These are phyloP conservation scores for Xylaria polymorpha DNA, from an alignment of 2,329 filamentous ascomycete genomes.

Conservation along the genomic window DNA sequence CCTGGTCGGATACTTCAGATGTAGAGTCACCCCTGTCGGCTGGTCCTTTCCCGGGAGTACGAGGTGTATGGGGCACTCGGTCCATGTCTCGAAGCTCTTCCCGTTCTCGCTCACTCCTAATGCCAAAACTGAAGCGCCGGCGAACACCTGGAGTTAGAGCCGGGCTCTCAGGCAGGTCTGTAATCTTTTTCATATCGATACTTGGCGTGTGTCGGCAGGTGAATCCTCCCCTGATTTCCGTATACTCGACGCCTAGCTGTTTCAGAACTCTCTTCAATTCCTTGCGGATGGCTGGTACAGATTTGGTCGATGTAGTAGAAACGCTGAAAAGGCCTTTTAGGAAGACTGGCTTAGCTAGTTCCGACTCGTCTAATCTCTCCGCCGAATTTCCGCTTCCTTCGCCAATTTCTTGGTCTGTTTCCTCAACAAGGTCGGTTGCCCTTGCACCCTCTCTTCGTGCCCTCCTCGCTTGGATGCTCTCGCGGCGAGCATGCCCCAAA, in stretches of 20 bases:
- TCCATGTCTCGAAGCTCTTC: slow-evolving; percentile 77
- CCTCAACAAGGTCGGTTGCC: slow-evolving; percentile 86
- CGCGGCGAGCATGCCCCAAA: slow-evolving; percentile 85
- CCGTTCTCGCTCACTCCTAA: slow-evolving; percentile 72
- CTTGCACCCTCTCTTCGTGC: slow-evolving; percentile 77
- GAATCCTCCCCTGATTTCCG: slow-evolving; percentile 94
- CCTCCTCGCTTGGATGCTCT: slow-evolving; percentile 91
- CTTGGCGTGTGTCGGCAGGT: slow-evolving; percentile 88
- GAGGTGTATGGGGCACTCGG: slow-evolving; percentile 61
- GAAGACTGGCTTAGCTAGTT: slow-evolving; percentile 92
- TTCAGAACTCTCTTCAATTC: slow-evolving; percentile 92
- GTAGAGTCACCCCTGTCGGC: slow-evolving; percentile 82
- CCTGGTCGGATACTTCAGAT: slow-evolving; percentile 82
- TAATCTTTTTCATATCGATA: slow-evolving; percentile 82
- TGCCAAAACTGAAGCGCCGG: slow-evolving; percentile 86
- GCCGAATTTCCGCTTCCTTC: slow-evolving; percentile 70
- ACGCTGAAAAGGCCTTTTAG: slow-evolving; percentile 98
- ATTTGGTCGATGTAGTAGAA: slow-evolving; percentile 93
- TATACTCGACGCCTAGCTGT: slow-evolving; percentile 89
- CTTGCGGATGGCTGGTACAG: slow-evolving; percentile 82
- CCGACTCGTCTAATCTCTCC: slow-evolving; percentile 73
- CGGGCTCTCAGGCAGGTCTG: slow-evolving; percentile 72
- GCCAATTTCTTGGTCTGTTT: slow-evolving; percentile 84
- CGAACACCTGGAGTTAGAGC: slow-evolving; percentile 69
- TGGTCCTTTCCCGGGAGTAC: slow-evolving; percentile 58